Conservation (phyloP, 441 rosid genomes). For the Hura crepitans region DNA sequence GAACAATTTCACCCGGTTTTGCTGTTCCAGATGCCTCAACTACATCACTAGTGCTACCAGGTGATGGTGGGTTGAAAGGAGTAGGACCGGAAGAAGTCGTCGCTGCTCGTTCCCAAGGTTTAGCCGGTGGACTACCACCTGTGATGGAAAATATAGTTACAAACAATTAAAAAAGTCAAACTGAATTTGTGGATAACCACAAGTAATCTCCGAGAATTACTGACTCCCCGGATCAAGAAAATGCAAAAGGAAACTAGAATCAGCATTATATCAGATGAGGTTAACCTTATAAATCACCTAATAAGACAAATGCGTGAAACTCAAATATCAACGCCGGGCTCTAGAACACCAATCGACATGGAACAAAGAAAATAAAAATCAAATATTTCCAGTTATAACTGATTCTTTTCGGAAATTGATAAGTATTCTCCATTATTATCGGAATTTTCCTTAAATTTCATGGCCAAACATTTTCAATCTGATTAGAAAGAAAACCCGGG, state of each 20-base stretch:
- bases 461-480: not conserved
- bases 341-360: not conserved
- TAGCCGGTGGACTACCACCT: conserved; percentile 66
- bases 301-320: not conserved
- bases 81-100: conserved; percentile 57
- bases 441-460: not conserved
- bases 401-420: not conserved
- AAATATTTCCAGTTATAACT: not conserved
- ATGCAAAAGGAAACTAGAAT: not conserved
- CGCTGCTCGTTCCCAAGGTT: conserved; percentile 93
- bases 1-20: conserved; percentile 72
- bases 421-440: not conserved
- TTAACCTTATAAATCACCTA: not conserved
- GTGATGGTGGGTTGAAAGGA: conserved; percentile 87
- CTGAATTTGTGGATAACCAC: not conserved
- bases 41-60: conserved; percentile 80
- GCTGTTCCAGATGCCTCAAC: conserved; percentile 97
- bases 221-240: not conserved
- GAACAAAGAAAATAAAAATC: not conserved
- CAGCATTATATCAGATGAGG: not conserved
- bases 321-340: not conserved
- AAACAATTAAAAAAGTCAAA: not conserved
- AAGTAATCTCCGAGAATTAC: not conserved
- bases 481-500: not conserved
- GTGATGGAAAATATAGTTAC: conserved; percentile 16